Evolutionary conservation across 2,329 filamentous ascomycete genomes (phyloP).

Genomic region (Curvularia eragrostidis): DNA sequence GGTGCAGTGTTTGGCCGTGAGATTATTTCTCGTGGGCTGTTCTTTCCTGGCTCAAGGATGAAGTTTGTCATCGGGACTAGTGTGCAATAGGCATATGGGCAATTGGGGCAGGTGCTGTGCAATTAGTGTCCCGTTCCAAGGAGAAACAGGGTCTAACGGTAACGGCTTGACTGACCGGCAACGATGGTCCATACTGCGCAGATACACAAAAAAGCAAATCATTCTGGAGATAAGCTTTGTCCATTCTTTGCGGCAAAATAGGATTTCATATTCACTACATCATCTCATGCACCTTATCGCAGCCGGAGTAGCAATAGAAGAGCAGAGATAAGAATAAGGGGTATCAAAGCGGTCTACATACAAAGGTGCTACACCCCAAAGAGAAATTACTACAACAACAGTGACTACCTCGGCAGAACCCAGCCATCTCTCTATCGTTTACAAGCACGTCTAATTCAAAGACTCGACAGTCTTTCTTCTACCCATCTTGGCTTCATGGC

Average conservation of each 20-base stretch:
- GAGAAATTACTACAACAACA: not conserved
- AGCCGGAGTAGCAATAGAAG: not conserved
- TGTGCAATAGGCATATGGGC: not conserved
- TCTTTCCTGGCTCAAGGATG: not conserved
- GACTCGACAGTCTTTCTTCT: not conserved
- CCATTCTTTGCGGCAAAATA: not conserved
- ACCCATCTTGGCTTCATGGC: not conserved
- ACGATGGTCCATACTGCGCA: not conserved
- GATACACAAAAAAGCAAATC: not conserved
- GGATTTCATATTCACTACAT: slow-evolving; percentile 1
- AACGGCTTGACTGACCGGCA: not conserved
- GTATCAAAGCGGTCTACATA: slow-evolving; percentile 24
- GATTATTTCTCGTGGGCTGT: not conserved
- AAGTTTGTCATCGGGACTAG: not conserved
- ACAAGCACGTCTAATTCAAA: not conserved
- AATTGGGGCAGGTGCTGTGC: not conserved
- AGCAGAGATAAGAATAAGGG: slow-evolving; percentile 10
- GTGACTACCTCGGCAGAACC: not conserved
- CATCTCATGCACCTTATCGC: not conserved
- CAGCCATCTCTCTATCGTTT: not conserved
- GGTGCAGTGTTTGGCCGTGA: not conserved
- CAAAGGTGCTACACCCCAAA: slow-evolving; percentile 2
- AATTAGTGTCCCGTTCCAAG: not conserved
- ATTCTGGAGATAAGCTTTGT: not conserved
- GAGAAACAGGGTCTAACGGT: not conserved